Evolutionary conservation across 352 stramenopile genomes (phyloP).

Genomic region (Phytophthora meadii): DNA sequence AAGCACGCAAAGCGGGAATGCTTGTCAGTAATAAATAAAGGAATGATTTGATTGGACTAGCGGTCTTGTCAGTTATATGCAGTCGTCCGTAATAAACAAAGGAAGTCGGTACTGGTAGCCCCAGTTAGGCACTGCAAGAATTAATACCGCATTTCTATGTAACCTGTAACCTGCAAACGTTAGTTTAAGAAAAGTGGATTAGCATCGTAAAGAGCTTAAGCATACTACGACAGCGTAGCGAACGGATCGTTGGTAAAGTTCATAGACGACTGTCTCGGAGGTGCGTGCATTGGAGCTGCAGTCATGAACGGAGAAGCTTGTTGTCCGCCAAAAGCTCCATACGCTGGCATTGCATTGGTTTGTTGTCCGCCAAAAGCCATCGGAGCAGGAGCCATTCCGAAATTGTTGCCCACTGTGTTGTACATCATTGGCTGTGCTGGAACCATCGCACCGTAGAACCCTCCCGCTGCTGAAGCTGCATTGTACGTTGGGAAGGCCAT

Average conservation of each 20-base stretch:
- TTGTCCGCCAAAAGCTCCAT: constrained; percentile 30
- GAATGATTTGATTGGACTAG: too few species aligned
- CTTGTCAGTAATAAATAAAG: too few species aligned
- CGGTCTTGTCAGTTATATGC: too few species aligned
- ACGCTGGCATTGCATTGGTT: constrained; percentile 20
- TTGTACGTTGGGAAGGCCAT: constrained; percentile 40
- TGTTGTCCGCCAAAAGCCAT: constrained; percentile 30
- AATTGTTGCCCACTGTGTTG: constrained; percentile 34
- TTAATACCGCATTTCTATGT: too few species aligned
- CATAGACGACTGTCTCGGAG: constrained; percentile 33
- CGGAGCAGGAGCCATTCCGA: constrained; percentile 29
- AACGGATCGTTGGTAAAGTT: constrained; percentile 59
- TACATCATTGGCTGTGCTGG: constrained; percentile 50
- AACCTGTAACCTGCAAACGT: too few species aligned
- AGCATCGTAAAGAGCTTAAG: too few species aligned
- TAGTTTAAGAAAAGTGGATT: too few species aligned
- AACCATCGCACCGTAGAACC: constrained; percentile 37
- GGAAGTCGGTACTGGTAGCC: too few species aligned
- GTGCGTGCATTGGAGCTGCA: constrained; percentile 23
- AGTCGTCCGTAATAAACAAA: too few species aligned
- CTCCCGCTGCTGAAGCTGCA: constrained; percentile 13
- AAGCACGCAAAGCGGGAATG: too few species aligned
- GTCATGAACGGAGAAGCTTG: constrained; percentile 57
- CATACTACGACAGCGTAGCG: constrained; percentile 61
- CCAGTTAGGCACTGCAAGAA: too few species aligned